Base-by-base conservation (phyloP, 192 early-diverging fungal species). In the Polychytrium aggregatum region DNA sequence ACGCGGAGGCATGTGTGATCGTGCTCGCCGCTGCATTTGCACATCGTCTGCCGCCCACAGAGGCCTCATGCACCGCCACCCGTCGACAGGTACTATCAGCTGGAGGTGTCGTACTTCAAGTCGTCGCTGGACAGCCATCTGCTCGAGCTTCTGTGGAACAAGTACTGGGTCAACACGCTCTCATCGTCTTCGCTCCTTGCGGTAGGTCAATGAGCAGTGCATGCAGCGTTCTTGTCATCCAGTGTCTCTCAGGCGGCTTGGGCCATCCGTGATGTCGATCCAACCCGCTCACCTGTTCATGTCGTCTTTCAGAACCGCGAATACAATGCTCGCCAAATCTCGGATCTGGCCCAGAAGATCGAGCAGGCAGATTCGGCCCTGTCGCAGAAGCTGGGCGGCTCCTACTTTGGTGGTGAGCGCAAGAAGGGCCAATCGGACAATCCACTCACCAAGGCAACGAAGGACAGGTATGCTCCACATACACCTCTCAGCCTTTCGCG, bases 131-230 rank as follows among this genome's bases (percentile, higher is more conserved):
- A 98, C 61, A 75, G 74, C 7, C 71, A 83, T 28, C 68, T 98
- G 39, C 66, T 98, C 43, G 90, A 95, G 54, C 68, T 82, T 46
- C 73, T 98, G 56, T 98, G 95, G 95, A 84, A 92, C 50, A 95
- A 95, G 65, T 93, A 98, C 67, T 98, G 95, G 95, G 82, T 95
- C 26, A 86, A 86, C 60, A 97, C 95, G 6, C 70, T 98, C 22
- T 86, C 91, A 16, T 88, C 91, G 60, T 91, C 90, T 7, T 82
- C 90, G 14, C 68, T 98, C 18, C 65, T 95, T 16, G 81, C 87
- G 40, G 86, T 82, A 80, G 62, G 71, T 36, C 13, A n/a, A n/a
- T n/a, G n/a, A n/a, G n/a, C n/a, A n/a, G n/a, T n/a, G n/a, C n/a
- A n/a, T n/a, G n/a, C n/a, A n/a, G n/a, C n/a, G n/a, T n/a, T n/a